phyloP scores from a whole-genome alignment of 2,329 filamentous ascomycete species.

The Pseudogymnoascus sp. region DNA sequence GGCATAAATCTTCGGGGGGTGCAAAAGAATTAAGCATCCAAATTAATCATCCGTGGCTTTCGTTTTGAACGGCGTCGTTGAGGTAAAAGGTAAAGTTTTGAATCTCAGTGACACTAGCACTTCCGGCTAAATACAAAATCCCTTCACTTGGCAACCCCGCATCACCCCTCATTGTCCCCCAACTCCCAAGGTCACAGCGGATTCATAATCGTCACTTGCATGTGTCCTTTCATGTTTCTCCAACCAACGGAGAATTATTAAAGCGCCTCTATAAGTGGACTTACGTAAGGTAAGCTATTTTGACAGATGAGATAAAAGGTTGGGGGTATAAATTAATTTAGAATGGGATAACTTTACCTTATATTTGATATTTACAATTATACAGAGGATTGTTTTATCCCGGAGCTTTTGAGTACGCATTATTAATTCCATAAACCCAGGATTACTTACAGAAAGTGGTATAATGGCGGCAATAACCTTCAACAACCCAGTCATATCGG shows the following conservation, averaged over 20 bases:
- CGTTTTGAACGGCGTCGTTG: not conserved
- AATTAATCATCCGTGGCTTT: not conserved
- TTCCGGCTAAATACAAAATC: slow-evolving; percentile 2
- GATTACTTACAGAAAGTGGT: too few relatives aligned
- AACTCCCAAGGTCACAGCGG: not conserved
- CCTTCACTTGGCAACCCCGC: slow-evolving; percentile 9
- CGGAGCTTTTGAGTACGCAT: not conserved
- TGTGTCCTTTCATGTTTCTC: not conserved
- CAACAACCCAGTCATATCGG: slow-evolving; percentile 22
- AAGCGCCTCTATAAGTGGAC: not conserved
- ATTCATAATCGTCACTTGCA: not conserved
- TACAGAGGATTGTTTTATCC: not conserved
- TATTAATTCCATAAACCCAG: not conserved
- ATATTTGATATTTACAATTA: not conserved
- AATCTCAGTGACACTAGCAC: not conserved
- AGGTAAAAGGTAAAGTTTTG: slow-evolving; percentile 5
- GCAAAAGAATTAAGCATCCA: not conserved
- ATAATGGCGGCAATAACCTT: not conserved
- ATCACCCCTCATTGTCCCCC: not conserved
- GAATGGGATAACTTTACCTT: not conserved
- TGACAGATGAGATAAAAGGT: not conserved
- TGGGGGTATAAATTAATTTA: not conserved
- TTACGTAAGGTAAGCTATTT: not conserved
- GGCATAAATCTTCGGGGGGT: not conserved
- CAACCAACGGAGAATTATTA: slow-evolving; percentile 7